phyloP scores from a whole-genome alignment of 192 early-diverging fungal species.

The Mortierella hygrophila region DNA sequence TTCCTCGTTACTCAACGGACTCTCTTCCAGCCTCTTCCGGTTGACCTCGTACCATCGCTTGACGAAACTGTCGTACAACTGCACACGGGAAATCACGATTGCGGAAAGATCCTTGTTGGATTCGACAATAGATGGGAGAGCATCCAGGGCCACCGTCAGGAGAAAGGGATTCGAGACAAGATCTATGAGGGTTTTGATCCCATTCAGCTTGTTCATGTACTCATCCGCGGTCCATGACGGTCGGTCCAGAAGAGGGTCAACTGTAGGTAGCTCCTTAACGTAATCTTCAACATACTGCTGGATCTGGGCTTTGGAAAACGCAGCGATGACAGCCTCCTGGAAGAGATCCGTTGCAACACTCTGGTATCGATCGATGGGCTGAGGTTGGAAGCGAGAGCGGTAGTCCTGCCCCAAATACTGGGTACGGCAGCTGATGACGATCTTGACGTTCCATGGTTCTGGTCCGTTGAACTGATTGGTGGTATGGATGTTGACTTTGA shows the following conservation, averaged over 20 bases:
- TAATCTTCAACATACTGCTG: too few relatives aligned
- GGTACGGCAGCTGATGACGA: constrained; percentile 10
- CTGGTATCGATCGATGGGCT: too few relatives aligned
- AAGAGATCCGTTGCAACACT: too few relatives aligned
- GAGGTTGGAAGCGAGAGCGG: background rate
- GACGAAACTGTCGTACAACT: constrained; percentile 2
- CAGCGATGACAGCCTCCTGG: too few relatives aligned
- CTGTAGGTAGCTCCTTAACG: too few relatives aligned
- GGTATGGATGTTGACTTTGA: background rate
- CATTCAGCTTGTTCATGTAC: too few relatives aligned
- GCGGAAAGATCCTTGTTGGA: background rate
- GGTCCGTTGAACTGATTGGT: background rate
- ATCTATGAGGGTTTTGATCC: too few relatives aligned
- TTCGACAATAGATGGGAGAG: background rate
- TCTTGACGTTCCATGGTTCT: constrained; percentile 2
- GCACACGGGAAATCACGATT: background rate
- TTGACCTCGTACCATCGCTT: background rate
- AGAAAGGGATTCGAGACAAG: too few relatives aligned
- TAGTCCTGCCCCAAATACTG: background rate
- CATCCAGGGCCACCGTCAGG: background rate
- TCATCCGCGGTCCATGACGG: too few relatives aligned
- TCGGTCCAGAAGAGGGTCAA: too few relatives aligned
- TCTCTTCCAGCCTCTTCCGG: background rate
- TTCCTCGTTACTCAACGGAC: background rate
- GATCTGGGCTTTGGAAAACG: too few relatives aligned